A percentile compares a stretch with the other conserved stretches of the same genome.
Evolutionary conservation across 2,329 filamentous ascomycete genomes (phyloP).

Genomic region (Penicillium frequentans): DNA sequence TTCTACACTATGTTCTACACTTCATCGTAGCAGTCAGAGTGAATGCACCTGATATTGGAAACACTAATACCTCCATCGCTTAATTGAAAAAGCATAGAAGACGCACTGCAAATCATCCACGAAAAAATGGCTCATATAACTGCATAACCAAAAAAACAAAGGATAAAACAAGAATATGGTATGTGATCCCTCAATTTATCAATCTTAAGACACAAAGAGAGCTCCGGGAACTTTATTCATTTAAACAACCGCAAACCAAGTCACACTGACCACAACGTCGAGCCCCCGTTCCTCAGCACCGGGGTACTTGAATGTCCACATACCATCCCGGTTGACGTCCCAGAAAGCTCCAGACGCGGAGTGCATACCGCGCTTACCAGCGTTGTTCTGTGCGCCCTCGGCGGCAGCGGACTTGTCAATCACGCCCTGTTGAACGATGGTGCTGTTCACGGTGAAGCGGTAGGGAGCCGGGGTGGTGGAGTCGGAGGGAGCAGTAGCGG

Average conservation of each 20-base stretch:
- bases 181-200: not conserved
- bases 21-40: not conserved
- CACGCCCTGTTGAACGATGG: conserved; percentile 87
- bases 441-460: conserved; percentile 98
- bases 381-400: conserved; percentile 59
- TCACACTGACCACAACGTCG: conserved; percentile 51
- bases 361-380: conserved; percentile 74
- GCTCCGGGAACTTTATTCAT: not conserved
- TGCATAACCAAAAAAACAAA: not conserved
- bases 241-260: conserved; percentile 40
- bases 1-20: not conserved
- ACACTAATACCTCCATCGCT: not conserved
- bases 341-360: conserved; percentile 52
- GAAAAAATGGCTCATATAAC: not conserved
- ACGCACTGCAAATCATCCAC: not conserved
- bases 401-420: conserved; percentile 53
- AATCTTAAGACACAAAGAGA: not conserved
- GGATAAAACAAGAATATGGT: not conserved
- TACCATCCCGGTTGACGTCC: conserved; percentile 53
- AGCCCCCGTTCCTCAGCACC: conserved; percentile 48
- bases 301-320: conserved; percentile 55
- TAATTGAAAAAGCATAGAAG: not conserved
- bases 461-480: conserved; percentile 57
- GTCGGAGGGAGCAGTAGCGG: conserved; percentile 40
- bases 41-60: not conserved